Base-by-base conservation (phyloP, 176 grass and related monocot genomes). In the Bromus sterilis region DNA sequence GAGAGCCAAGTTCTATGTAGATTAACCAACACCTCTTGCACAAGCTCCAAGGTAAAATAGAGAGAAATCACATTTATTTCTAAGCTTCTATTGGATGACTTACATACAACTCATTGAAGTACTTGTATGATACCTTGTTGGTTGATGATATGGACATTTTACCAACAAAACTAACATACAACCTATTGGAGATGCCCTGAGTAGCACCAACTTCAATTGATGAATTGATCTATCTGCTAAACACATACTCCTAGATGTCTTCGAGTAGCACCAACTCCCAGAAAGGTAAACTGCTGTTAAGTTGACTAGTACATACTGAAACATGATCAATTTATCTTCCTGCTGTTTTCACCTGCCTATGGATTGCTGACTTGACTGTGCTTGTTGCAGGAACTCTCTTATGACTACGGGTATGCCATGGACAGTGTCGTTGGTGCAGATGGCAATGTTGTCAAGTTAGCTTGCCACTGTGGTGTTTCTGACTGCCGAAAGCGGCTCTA, bases 401-500 rank as follows among this genome's bases (percentile, higher is more conserved):
- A 73, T 73, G 69, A 73, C 30, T 91, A 94, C 4, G 92, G 92
- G 33, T 91, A 94, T 81, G 66, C 26, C 15, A 79, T 94, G 73
- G 87, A 94, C 79, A 94, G 87, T 61, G 87, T 89, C 16, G 79
- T 92, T 67, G 87, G 78, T 48, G 39, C 89, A 18, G 89, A 94
- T 57, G 93, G 89, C 29, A 82, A 89, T 71, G 16, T 83, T 49
- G 34, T 87, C 15, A 81, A 87, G 80, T 55, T 92, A 74, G 21
- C 65, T 30, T 94, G 93, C 81, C 59, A 80, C 56, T 94, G 89
- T 76, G 92, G 89, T 49, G 78, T 87, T 18, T 63, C 84, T 5
- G 87, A 87, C 46, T 92, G 92, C 60, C 60, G 89, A 33, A 94
- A 92, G 60, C 70, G 89, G 39, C 81, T 94, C 28, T 89, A 94